Evolutionary conservation across 768 basidiomycete genomes (phyloP).

Genomic region (Pleurotus ostreatus): DNA sequence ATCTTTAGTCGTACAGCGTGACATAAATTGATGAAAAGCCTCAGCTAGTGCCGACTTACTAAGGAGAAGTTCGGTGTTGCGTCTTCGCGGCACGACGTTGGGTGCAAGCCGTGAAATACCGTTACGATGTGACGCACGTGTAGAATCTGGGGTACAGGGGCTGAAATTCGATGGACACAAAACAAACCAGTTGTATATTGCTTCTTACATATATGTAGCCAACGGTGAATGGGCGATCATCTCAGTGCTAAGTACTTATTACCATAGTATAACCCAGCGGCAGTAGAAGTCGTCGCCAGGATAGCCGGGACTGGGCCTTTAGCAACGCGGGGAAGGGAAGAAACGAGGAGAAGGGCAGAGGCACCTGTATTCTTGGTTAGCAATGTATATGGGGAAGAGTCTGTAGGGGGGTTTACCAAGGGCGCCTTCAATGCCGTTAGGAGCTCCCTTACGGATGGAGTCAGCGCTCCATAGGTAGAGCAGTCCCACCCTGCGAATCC

Average conservation of each 20-base stretch:
- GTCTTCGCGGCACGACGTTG: too few species aligned
- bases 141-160: too few species aligned
- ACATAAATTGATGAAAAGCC: too few species aligned
- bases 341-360: conserved; percentile 68
- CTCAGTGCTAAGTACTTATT: conserved; percentile 45
- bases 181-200: too few species aligned
- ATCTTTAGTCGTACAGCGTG: too few species aligned
- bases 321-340: conserved; percentile 65
- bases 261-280: conserved; percentile 66
- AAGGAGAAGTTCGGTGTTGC: too few species aligned
- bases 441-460: conserved; percentile 65
- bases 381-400: neutral
- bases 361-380: conserved; percentile 47
- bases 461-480: conserved; percentile 80
- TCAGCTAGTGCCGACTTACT: too few species aligned
- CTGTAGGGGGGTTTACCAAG: conserved; percentile 47
- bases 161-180: too few species aligned
- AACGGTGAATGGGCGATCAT: conserved; percentile 5
- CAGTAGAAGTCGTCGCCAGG: conserved; percentile 58
- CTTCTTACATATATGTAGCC: too few species aligned
- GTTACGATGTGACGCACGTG: too few species aligned
- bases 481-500: conserved; percentile 57
- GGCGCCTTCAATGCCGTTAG: conserved; percentile 75
- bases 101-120: too few species aligned
- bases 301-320: conserved; percentile 74